phyloP scores from a whole-genome alignment of 2,329 filamentous ascomycete genomes.

The Aspergillus alliaceus region DNA sequence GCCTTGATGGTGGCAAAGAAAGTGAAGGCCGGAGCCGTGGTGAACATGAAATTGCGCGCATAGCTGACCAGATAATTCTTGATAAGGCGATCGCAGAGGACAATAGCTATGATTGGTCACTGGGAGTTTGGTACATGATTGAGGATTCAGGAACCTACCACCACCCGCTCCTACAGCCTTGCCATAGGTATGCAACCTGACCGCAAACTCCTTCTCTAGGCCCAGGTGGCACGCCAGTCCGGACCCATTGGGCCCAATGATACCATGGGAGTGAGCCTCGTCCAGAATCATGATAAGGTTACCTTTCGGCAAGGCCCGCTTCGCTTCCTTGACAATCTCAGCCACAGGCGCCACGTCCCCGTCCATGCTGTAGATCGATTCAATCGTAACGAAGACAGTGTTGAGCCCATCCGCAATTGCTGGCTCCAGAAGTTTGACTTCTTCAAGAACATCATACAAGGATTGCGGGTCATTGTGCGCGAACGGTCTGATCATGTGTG shows the following conservation, averaged over 20 bases:
- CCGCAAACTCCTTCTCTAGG: slow-evolving; percentile 26
- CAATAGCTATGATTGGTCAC: not conserved
- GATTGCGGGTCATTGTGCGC: slow-evolving; percentile 2
- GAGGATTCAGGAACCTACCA: slow-evolving; percentile 17
- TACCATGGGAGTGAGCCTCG: slow-evolving; percentile 15
- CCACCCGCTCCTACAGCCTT: slow-evolving; percentile 27
- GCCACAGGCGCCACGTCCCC: slow-evolving; percentile 39
- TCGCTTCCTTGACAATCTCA: slow-evolving; percentile 13
- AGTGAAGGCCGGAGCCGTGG: slow-evolving; percentile 5
- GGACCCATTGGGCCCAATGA: slow-evolving; percentile 11
- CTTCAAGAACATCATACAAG: not conserved
- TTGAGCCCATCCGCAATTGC: slow-evolving; percentile 8
- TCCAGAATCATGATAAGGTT: slow-evolving; percentile 22
- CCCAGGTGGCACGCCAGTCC: slow-evolving; percentile 22
- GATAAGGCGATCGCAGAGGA: not conserved
- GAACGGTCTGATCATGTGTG: slow-evolving; percentile 30
- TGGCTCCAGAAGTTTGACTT: not conserved
- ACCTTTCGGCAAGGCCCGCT: slow-evolving; percentile 14
- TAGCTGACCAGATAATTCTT: slow-evolving; percentile 3
- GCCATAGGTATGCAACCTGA: slow-evolving; percentile 25
- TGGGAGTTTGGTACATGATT: not conserved
- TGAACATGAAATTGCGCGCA: slow-evolving; percentile 4
- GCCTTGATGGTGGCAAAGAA: slow-evolving; percentile 6
- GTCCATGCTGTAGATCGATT: slow-evolving; percentile 50
- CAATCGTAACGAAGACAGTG: slow-evolving; percentile 43